Base-by-base conservation (phyloP, 139 green algal species). In the Asterochloris erici region DNA sequence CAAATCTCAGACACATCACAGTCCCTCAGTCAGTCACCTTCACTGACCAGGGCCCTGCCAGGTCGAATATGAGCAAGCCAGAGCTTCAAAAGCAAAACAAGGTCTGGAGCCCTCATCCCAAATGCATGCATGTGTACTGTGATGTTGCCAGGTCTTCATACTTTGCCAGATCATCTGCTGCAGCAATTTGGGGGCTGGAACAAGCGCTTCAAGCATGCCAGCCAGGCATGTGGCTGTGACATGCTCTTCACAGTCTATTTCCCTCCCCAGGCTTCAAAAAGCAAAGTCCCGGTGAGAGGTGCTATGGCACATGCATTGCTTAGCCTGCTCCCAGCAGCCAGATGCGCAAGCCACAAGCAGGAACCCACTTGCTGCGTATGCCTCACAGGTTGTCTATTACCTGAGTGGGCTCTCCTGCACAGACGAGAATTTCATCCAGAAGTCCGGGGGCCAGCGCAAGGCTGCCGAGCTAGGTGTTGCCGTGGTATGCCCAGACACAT, bases 351-450 rank as follows among this genome's bases (percentile, higher is more conserved):
- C 38, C 2, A 54, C 6, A 6, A 54, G 38, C 38, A 54, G 38
- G 38, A 54, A 2, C 38, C 38, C 38, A 54, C 23, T 27, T 68
- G 60, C 63, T 63, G 63, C 15, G 1, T 62, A 1, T 79, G 61
- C 28, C 38, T 69, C 90, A 17, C 94, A 94, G 71, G 88, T 98
- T 27, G 71, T 98, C 13, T 96, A 95, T 83, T 99, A 91, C 82
- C 91, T 99, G 1, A 92, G 80, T 11, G 96, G 96, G 9, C 92
- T 99, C 1, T 99, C 96, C 1, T 99, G 96, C 90, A 97, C 89
- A 0, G 95, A 98, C 70, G 92, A 98, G 29, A 98, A 98, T 83
- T 93, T 97, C 81, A 95, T 93, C 24, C 84, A 93, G 28, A 99
- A 99, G 87, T 78, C 88, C 16, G 91, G 92, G 2, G 90, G 88